Percentiles rank a stretch among this genome's conserved stretches.
phyloP scores from a whole-genome alignment of 352 stramenopile species.

The Pythium apleroticum region DNA sequence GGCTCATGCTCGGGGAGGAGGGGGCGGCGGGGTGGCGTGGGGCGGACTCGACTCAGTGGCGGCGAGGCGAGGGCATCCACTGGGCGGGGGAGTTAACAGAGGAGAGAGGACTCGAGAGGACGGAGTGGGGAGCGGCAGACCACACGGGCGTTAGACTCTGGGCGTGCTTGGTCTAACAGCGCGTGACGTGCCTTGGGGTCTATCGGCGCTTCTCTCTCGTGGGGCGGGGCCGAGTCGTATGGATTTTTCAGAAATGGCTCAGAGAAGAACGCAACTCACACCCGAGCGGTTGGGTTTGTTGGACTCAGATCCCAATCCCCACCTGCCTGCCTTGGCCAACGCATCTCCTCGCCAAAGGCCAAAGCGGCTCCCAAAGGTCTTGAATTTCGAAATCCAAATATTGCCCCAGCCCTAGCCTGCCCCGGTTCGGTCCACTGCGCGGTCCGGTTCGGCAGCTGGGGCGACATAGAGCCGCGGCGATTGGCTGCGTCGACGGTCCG shows the following conservation, averaged over 20 bases:
- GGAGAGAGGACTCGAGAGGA: neutral
- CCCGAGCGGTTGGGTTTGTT: conserved; percentile 15
- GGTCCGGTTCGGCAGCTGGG: conserved; percentile 28
- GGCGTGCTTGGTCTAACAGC: neutral
- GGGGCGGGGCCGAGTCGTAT: conserved; percentile 1
- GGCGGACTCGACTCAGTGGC: neutral
- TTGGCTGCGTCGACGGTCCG: conserved; percentile 24
- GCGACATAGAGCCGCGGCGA: conserved; percentile 16
- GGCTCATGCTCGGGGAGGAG: conserved; percentile 25
- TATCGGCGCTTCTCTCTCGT: neutral
- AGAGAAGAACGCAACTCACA: conserved; percentile 35
- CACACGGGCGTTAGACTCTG: neutral
- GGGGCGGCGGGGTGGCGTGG: neutral
- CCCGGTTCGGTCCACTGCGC: conserved; percentile 23
- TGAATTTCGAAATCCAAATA: conserved; percentile 33
- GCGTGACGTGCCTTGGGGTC: neutral
- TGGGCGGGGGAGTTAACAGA: conserved; percentile 2
- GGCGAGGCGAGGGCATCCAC: conserved; percentile 18
- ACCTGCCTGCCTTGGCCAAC: conserved; percentile 7
- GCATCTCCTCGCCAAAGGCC: conserved; percentile 17
- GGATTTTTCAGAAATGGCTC: conserved; percentile 35
- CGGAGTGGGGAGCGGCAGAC: neutral
- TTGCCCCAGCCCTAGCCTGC: conserved; percentile 15
- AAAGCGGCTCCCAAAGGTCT: conserved; percentile 25
- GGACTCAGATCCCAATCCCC: conserved; percentile 22